Evolutionary conservation across 2,329 filamentous ascomycete species (phyloP).

Genomic region (Coniella vitis): DNA sequence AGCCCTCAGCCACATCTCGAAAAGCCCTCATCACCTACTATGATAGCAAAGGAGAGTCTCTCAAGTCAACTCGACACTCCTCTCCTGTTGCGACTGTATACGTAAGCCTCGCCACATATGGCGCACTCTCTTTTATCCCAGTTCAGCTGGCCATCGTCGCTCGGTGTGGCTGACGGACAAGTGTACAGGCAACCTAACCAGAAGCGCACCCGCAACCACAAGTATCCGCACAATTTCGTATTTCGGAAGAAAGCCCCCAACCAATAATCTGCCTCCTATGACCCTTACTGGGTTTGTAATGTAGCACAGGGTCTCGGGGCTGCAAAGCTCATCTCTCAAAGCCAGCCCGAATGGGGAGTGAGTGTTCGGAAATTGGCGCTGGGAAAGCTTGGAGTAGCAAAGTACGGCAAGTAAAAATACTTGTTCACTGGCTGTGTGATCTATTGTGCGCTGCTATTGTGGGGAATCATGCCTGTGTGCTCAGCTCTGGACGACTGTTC

Average conservation of each 20-base stretch:
- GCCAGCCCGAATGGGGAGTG: neutral
- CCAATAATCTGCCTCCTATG: neutral
- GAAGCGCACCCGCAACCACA: neutral
- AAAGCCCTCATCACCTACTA: too few relatives aligned
- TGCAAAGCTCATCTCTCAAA: too few relatives aligned
- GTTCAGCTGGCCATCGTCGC: neutral
- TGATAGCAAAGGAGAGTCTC: too few relatives aligned
- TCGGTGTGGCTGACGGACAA: slow-evolving; percentile 1
- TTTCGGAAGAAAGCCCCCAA: neutral
- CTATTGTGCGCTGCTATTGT: too few relatives aligned
- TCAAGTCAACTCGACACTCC: too few relatives aligned
- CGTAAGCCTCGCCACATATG: slow-evolving; percentile 7
- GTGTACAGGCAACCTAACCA: neutral
- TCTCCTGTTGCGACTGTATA: neutral
- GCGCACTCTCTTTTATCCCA: neutral
- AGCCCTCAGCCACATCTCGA: neutral
- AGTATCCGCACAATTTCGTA: too few relatives aligned
- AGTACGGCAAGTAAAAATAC: too few relatives aligned
- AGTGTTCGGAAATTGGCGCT: neutral
- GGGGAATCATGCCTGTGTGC: too few relatives aligned
- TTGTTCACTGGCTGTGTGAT: too few relatives aligned
- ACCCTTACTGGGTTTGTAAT: neutral
- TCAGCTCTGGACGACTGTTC: too few relatives aligned
- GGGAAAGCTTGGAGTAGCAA: too few relatives aligned
- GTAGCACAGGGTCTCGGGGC: too few relatives aligned